A percentile compares a stretch with the other conserved stretches of the same genome.
These are phyloP conservation scores for Microdochium nivale DNA, from an alignment of 2,329 filamentous ascomycete species.

Conservation along the genomic window DNA sequence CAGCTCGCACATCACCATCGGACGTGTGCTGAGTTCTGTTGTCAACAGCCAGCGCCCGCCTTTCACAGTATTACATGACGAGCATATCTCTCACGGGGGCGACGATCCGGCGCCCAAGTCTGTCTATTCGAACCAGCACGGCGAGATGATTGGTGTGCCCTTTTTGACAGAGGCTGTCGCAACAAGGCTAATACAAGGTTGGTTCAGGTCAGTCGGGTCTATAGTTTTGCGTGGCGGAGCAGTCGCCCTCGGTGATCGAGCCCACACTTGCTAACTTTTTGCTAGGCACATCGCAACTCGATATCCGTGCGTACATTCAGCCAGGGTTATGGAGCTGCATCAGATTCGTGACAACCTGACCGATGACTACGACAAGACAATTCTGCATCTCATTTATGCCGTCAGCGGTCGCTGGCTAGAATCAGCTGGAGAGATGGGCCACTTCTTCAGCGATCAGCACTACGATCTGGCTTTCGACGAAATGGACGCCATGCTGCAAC, in stretches of 20 bases:
- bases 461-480: conserved; percentile 17
- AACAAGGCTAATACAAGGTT: conserved; percentile 15
- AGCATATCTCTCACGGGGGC: conserved; percentile 7
- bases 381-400: conserved; percentile 18
- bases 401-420: conserved; percentile 21
- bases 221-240: not conserved
- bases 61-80: conserved; percentile 6
- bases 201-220: conserved; percentile 9
- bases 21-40: conserved; percentile 19
- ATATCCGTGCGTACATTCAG: conserved; percentile 16
- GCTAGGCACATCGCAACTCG: conserved; percentile 17
- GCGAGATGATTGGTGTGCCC: conserved; percentile 15
- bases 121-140: conserved; percentile 12
- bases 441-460: conserved; percentile 20
- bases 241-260: not conserved
- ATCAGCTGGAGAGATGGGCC: conserved; percentile 19
- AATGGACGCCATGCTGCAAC: conserved; percentile 15
- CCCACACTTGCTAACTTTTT: not conserved
- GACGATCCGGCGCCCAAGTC: conserved; percentile 20
- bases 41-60: conserved; percentile 15
- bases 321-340: conserved; percentile 15
- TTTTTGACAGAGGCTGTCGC: conserved; percentile 16
- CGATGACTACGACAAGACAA: conserved; percentile 16
- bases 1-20: conserved; percentile 20
- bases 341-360: conserved; percentile 14